Evolutionary conservation across 2,329 filamentous ascomycete genomes (phyloP).

Genomic region (Rosellinia necatrix): DNA sequence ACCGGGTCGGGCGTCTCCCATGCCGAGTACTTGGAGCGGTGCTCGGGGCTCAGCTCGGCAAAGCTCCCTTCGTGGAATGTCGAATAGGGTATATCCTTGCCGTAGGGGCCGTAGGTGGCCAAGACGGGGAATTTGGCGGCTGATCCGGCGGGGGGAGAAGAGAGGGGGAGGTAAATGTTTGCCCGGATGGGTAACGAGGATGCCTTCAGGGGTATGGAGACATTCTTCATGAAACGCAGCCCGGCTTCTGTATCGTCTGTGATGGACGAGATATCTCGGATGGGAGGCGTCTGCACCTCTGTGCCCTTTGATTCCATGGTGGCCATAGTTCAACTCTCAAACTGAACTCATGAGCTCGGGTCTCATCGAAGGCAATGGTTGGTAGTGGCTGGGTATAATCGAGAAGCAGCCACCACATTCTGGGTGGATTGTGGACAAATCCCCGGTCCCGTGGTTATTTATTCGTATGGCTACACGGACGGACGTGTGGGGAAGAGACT

Average conservation of each 20-base stretch:
- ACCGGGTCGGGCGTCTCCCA: slow-evolving; percentile 64
- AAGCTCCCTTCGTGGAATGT: slow-evolving; percentile 44
- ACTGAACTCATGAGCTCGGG: too few relatives aligned
- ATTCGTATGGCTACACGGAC: not conserved
- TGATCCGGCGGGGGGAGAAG: slow-evolving; percentile 24
- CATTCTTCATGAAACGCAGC: slow-evolving; percentile 38
- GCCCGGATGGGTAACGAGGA: slow-evolving; percentile 42
- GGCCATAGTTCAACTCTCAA: not conserved
- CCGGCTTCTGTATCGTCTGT: slow-evolving; percentile 25
- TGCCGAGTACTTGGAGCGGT: slow-evolving; percentile 57
- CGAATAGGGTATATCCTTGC: slow-evolving; percentile 71
- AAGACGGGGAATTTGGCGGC: slow-evolving; percentile 59
- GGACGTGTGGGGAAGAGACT: not conserved
- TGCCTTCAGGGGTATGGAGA: slow-evolving; percentile 40
- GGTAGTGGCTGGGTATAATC: not conserved
- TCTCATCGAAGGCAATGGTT: too few relatives aligned
- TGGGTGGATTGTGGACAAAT: too few relatives aligned
- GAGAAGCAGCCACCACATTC: too few relatives aligned
- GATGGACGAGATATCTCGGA: slow-evolving; percentile 28
- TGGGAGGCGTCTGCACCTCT: slow-evolving; percentile 30
- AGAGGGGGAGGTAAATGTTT: slow-evolving; percentile 46
- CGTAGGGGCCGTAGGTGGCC: slow-evolving; percentile 74
- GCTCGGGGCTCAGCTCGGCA: slow-evolving; percentile 56
- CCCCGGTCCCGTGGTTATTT: too few relatives aligned
- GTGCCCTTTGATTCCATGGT: slow-evolving; percentile 4